These are phyloP conservation scores for Chrysanthemum seticuspe DNA, from an alignment of 129 eudicot species.

Conservation along the genomic window DNA sequence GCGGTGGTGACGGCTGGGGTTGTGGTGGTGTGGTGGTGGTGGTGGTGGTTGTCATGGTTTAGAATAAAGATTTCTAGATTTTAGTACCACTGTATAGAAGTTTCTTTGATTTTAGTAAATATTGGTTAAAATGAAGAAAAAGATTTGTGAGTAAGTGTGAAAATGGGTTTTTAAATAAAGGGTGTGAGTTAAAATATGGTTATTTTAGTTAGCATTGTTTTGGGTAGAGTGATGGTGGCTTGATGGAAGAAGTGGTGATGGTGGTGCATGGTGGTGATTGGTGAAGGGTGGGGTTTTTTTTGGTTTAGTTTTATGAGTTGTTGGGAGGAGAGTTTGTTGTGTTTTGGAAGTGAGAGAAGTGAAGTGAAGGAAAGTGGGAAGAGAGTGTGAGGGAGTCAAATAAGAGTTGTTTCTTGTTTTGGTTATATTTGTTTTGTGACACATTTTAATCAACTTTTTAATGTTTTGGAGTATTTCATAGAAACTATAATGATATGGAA, in stretches of 20 bases:
- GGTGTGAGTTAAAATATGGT: slow-evolving; percentile 21
- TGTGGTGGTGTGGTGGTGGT: slow-evolving; percentile 18
- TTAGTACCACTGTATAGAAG: not conserved
- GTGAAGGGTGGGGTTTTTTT: slow-evolving; percentile 3
- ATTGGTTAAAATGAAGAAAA: slow-evolving; percentile 12
- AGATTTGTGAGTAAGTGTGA: slow-evolving; percentile 18
- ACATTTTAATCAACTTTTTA: slow-evolving; percentile 16
- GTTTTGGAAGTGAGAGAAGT: slow-evolving; percentile 23
- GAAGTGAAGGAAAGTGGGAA: slow-evolving; percentile 17
- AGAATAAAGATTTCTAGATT: slow-evolving; percentile 23
- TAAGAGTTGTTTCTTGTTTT: slow-evolving; percentile 29
- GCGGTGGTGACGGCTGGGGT: slow-evolving; percentile 13
- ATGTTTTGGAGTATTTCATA: not conserved
- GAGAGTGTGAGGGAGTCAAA: slow-evolving; percentile 35
- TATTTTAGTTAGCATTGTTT: slow-evolving; percentile 21
- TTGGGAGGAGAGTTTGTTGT: slow-evolving; percentile 37
- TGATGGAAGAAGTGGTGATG: slow-evolving; percentile 30
- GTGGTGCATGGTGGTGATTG: slow-evolving; percentile 47
- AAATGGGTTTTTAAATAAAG: slow-evolving; percentile 20
- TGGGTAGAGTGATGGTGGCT: slow-evolving; percentile 27
- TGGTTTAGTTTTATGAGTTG: slow-evolving; percentile 24
- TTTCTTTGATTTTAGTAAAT: not conserved
- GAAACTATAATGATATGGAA: too few species aligned
- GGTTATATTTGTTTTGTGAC: slow-evolving; percentile 20
- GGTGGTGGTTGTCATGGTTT: slow-evolving; percentile 13